These are phyloP conservation scores for Thielaviopsis euricoi DNA, from an alignment of 2,329 filamentous ascomycete species.

Conservation along the genomic window DNA sequence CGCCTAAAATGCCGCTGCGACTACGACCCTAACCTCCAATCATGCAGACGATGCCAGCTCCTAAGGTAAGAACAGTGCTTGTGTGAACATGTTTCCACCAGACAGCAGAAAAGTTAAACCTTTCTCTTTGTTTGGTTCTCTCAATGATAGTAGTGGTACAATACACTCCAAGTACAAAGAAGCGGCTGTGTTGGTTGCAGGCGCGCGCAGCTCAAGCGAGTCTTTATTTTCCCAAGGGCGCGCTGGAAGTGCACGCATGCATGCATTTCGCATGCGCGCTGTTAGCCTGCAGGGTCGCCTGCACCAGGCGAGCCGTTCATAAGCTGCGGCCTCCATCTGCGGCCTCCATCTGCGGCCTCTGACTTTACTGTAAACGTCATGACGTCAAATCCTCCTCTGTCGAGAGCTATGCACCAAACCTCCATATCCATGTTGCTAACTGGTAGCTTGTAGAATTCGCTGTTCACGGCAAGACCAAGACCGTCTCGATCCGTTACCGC, in stretches of 20 bases:
- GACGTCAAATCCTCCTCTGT: not conserved
- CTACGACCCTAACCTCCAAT: slow-evolving; percentile 8
- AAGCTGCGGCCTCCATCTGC: not conserved
- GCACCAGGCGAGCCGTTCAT: not conserved
- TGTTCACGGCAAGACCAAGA: slow-evolving; percentile 11
- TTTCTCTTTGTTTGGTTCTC: too few relatives aligned
- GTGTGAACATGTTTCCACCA: too few relatives aligned
- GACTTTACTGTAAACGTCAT: too few relatives aligned
- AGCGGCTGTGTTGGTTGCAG: too few relatives aligned
- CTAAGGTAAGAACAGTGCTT: not conserved
- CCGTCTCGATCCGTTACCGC: slow-evolving; percentile 6
- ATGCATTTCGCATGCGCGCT: not conserved
- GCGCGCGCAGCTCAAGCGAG: not conserved
- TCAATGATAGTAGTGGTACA: too few relatives aligned
- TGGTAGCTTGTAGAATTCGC: slow-evolving; percentile 2
- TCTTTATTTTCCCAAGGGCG: not conserved
- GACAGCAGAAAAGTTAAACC: too few relatives aligned
- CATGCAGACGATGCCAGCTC: slow-evolving; percentile 9
- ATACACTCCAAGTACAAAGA: too few relatives aligned
- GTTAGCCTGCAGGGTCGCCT: not conserved
- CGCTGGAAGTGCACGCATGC: not conserved
- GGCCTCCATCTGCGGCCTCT: not conserved
- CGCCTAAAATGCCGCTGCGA: slow-evolving; percentile 10
- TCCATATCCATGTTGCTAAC: not conserved
- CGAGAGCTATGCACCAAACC: too few relatives aligned